phyloP scores from a whole-genome alignment of 345 rosid species.

The Boechera stricta region DNA sequence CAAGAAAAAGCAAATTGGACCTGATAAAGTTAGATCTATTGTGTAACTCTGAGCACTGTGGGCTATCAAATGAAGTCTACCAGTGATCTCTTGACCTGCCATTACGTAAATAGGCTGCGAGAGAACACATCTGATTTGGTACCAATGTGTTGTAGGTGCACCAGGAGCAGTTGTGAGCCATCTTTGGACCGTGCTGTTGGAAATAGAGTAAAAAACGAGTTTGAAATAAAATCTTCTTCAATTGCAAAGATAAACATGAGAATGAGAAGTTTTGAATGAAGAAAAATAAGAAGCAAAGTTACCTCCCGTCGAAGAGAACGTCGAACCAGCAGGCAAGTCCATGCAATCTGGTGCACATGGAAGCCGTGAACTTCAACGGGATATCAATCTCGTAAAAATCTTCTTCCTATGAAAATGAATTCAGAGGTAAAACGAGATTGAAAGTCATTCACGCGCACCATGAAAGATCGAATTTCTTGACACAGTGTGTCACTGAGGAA shows the following conservation, averaged over 20 bases:
- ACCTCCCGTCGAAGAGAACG: slow-evolving; percentile 93
- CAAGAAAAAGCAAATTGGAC: slow-evolving; percentile 43
- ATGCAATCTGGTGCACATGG: slow-evolving; percentile 89
- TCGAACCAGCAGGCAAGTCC: slow-evolving; percentile 99
- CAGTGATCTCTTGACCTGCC: slow-evolving; percentile 97
- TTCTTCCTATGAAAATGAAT: slow-evolving; percentile 71
- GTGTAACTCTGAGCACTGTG: slow-evolving; percentile 97
- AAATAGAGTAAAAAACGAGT: slow-evolving; percentile 26
- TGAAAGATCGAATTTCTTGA: neutral
- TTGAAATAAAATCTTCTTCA: slow-evolving; percentile 6
- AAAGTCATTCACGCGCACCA: slow-evolving; percentile 8
- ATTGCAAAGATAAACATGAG: slow-evolving; percentile 15
- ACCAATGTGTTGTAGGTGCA: slow-evolving; percentile 98
- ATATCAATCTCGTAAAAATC: slow-evolving; percentile 85
- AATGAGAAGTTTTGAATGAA: neutral
- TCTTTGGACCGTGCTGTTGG: slow-evolving; percentile 80
- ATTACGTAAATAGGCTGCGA: slow-evolving; percentile 90
- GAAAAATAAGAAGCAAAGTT: slow-evolving; percentile 5
- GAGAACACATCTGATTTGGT: slow-evolving; percentile 95
- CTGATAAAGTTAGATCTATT: slow-evolving; percentile 82
- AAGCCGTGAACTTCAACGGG: slow-evolving; percentile 81
- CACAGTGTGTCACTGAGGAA: neutral
- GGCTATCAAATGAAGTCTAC: slow-evolving; percentile 82
- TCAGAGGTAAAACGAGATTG: slow-evolving; percentile 17
- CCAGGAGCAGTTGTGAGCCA: slow-evolving; percentile 99